A percentile compares a stretch with the other conserved stretches of the same genome.
Evolutionary conservation across 805 yeast genomes (phyloP).

Genomic region (Saccharomycopsis vini): DNA sequence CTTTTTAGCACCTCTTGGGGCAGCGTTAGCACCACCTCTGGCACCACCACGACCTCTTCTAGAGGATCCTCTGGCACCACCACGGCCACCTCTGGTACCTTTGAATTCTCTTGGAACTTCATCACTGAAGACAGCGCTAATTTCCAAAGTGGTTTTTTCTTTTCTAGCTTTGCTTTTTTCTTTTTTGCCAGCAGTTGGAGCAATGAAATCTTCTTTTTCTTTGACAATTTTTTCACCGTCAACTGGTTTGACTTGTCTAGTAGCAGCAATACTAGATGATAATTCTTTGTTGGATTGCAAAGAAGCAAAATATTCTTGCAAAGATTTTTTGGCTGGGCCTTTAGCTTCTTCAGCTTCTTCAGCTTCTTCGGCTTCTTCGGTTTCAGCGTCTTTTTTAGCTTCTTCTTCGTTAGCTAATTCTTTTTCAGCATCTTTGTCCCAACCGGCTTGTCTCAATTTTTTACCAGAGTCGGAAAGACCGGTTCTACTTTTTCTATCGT

Average conservation of each 20-base stretch:
- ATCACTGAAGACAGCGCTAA: constrained; percentile 65
- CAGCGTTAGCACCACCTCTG: constrained; percentile 22
- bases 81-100: constrained; percentile 28
- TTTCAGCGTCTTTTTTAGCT: constrained; percentile 30
- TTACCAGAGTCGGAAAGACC: constrained; percentile 79
- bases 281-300: constrained; percentile 39
- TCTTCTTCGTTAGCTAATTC: constrained; percentile 51
- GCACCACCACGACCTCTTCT: constrained; percentile 26
- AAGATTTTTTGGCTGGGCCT: constrained; percentile 51
- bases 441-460: constrained; percentile 67
- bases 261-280: constrained; percentile 23
- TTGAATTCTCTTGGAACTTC: constrained; percentile 33
- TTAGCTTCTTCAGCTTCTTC: constrained; percentile 32
- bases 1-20: constrained; percentile 7
- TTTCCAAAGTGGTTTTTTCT: constrained; percentile 71
- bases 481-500: constrained; percentile 81
- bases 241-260: constrained; percentile 28
- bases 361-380: constrained; percentile 34
- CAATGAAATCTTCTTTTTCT: constrained; percentile 51
- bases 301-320: constrained; percentile 81
- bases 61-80: constrained; percentile 26
- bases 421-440: constrained; percentile 70
- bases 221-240: constrained; percentile 52
- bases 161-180: constrained; percentile 65
- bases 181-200: constrained; percentile 58